These are phyloP conservation scores for Thraustotheca clavata DNA, from an alignment of 352 stramenopile genomes.

Conservation along the genomic window DNA sequence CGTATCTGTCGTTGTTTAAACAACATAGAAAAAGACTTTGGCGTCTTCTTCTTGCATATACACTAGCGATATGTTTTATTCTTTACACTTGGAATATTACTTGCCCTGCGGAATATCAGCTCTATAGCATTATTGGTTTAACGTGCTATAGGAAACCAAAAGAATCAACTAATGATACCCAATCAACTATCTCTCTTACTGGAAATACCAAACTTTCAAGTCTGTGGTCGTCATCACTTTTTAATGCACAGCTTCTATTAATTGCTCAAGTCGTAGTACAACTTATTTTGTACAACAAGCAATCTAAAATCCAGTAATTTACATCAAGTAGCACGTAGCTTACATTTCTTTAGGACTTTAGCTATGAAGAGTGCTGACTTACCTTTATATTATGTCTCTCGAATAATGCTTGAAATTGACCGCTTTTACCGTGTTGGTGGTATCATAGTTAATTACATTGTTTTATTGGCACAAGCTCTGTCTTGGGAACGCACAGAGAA, in stretches of 20 bases:
- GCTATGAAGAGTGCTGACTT: constrained; percentile 56
- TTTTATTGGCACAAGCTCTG: constrained; percentile 57
- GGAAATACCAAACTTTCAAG: too few species aligned
- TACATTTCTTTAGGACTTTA: neutral
- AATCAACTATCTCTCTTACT: too few species aligned
- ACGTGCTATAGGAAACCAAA: constrained; percentile 42
- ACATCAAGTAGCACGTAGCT: neutral
- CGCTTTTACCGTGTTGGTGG: constrained; percentile 63
- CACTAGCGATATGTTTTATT: constrained; percentile 58
- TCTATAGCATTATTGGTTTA: constrained; percentile 55
- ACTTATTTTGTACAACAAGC: constrained; percentile 59
- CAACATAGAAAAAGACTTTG: constrained; percentile 66
- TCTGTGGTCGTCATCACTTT: constrained; percentile 63
- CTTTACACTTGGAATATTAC: constrained; percentile 73
- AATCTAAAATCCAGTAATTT: neutral
- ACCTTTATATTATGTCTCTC: constrained; percentile 55
- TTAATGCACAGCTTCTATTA: constrained; percentile 73
- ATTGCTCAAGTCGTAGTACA: constrained; percentile 81
- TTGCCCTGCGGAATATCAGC: constrained; percentile 29
- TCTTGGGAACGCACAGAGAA: constrained; percentile 47
- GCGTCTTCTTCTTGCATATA: constrained; percentile 66
- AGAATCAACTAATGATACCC: too few species aligned
- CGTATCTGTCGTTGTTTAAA: constrained; percentile 75
- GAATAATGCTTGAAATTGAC: constrained; percentile 61
- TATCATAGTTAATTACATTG: constrained; percentile 56